phyloP scores from a whole-genome alignment of 2,329 filamentous ascomycete species.

The Diaporthe sp. region DNA sequence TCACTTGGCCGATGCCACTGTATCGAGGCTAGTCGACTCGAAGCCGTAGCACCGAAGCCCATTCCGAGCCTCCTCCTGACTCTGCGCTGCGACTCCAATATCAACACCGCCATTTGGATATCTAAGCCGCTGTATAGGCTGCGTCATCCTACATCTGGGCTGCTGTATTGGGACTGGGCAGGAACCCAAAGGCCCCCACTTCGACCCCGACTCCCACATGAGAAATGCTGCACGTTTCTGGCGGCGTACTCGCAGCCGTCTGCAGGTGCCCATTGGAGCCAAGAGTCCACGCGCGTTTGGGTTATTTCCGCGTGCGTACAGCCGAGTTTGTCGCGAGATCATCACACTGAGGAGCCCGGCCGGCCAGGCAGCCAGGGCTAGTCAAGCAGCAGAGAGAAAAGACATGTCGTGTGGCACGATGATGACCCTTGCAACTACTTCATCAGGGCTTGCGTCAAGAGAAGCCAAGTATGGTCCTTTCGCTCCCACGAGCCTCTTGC shows the following conservation, averaged over 20 bases:
- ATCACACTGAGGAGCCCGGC: neutral
- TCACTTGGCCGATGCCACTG: slow-evolving; percentile 19
- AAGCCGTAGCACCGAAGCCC: slow-evolving; percentile 1
- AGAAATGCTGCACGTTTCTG: slow-evolving; percentile 8
- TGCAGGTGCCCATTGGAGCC: neutral
- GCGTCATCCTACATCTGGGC: slow-evolving; percentile 14
- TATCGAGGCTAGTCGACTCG: slow-evolving; percentile 26
- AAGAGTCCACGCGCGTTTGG: neutral
- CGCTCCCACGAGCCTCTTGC: neutral
- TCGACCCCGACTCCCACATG: slow-evolving; percentile 3
- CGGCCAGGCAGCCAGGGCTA: neutral
- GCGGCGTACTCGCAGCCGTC: neutral
- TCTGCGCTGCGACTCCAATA: slow-evolving; percentile 14
- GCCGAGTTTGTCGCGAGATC: slow-evolving; percentile 8
- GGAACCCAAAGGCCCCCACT: neutral
- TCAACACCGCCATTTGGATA: slow-evolving; percentile 22
- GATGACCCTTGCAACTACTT: slow-evolving; percentile 20
- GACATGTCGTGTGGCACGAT: slow-evolving; percentile 5
- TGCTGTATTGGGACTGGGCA: slow-evolving; percentile 25
- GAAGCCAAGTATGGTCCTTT: slow-evolving; percentile 30
- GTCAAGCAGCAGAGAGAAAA: neutral
- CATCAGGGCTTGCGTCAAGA: slow-evolving; percentile 10
- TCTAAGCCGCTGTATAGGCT: neutral
- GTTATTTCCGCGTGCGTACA: slow-evolving; percentile 27
- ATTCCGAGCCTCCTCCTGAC: neutral